phyloP scores from a whole-genome alignment of 2,329 filamentous ascomycete species.

The Penicillium occitanis region DNA sequence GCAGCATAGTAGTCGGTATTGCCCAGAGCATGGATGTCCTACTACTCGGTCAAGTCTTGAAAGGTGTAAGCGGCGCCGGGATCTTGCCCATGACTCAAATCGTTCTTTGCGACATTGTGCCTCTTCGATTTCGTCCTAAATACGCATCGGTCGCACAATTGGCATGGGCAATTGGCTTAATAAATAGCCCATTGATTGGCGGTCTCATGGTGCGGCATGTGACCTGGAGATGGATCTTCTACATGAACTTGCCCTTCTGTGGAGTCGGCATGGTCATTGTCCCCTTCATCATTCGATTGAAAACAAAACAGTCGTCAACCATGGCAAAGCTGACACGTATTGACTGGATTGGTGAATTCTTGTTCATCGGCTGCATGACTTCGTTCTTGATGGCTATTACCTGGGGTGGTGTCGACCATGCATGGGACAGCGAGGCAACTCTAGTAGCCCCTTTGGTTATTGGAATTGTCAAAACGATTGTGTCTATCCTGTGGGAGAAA shows the following conservation, averaged over 20 bases:
- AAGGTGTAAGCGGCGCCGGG: constrained; percentile 49
- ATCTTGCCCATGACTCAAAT: constrained; percentile 47
- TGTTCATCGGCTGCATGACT: constrained; percentile 40
- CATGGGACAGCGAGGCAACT: constrained; percentile 39
- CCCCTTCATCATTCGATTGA: constrained; percentile 54
- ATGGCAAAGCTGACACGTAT: constrained; percentile 25
- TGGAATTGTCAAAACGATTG: constrained; percentile 32
- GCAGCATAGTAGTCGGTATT: constrained; percentile 45
- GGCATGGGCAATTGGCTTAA: constrained; percentile 44
- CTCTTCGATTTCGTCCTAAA: constrained; percentile 40
- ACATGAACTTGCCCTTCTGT: constrained; percentile 61
- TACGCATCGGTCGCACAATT: constrained; percentile 43
- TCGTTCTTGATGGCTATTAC: constrained; percentile 41
- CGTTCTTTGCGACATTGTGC: constrained; percentile 47
- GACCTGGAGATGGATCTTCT: constrained; percentile 48
- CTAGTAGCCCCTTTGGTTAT: constrained; percentile 38
- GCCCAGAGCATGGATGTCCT: constrained; percentile 47
- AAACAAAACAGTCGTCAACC: constrained; percentile 55
- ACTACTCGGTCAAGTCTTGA: constrained; percentile 47
- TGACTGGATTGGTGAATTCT: constrained; percentile 41
- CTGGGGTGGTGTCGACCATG: constrained; percentile 41
- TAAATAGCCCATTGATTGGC: constrained; percentile 44
- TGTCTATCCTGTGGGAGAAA: constrained; percentile 34
- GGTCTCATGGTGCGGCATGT: constrained; percentile 43
- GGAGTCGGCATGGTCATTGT: constrained; percentile 51